These are phyloP conservation scores for Lipomyces anomalus DNA, from an alignment of 805 yeast species.

Conservation along the genomic window DNA sequence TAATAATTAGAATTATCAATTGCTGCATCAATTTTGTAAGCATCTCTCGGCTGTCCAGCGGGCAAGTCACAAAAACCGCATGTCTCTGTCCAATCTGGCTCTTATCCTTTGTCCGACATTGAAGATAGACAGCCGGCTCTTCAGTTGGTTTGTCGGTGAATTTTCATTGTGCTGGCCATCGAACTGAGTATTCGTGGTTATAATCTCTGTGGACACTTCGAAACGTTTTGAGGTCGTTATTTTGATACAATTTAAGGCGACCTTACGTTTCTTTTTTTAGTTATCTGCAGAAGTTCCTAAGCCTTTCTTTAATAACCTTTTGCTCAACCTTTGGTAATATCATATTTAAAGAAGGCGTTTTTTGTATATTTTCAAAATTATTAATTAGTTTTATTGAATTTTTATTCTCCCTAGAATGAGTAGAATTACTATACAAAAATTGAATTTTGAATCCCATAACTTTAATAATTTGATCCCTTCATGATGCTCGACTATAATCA, in stretches of 20 bases:
- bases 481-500: too few species aligned
- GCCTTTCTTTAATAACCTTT: too few species aligned
- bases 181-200: neutral
- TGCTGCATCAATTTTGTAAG: slow-evolving; percentile 26
- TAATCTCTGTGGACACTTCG: neutral
- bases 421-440: too few species aligned
- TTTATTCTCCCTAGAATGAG: too few species aligned
- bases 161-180: neutral
- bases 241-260: too few species aligned
- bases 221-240: neutral
- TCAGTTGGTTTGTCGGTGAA: slow-evolving; percentile 25
- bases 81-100: slow-evolving; percentile 31
- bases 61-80: slow-evolving; percentile 23
- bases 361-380: neutral
- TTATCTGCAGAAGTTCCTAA: too few species aligned
- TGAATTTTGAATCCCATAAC: too few species aligned
- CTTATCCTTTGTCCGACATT: slow-evolving; percentile 32
- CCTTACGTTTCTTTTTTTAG: too few species aligned
- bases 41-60: slow-evolving; percentile 28
- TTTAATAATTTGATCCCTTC: too few species aligned
- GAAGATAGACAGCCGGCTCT: slow-evolving; percentile 26
- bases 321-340: too few species aligned
- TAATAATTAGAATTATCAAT: slow-evolving; percentile 23
- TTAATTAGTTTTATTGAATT: too few species aligned
- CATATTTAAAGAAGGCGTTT: neutral